Evolutionary conservation across 768 basidiomycete genomes (phyloP), one percentile per base, ranked within the genome.

Genomic region (Suillus bovinus): DNA sequence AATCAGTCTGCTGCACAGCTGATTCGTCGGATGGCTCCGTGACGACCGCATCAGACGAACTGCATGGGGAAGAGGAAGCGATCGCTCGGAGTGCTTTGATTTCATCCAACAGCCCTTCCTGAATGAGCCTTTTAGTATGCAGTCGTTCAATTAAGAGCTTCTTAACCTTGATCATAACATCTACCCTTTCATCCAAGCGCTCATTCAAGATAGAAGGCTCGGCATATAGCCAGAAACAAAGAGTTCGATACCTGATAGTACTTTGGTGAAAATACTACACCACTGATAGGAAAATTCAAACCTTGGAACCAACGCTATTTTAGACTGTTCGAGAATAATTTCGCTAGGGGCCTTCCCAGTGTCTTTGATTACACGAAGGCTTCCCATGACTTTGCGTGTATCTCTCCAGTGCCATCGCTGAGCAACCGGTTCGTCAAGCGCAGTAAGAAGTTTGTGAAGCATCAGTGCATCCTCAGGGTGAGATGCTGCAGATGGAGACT

Each of bases 381-480:
- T 92, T 41, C 95, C 82, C 13, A 92, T 74, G 7, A 98, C 91
- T 74, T 98, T 99, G 36, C 96, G 81, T 0, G 93, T 89, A 68
- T 99, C 97, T 65, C 81, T 83, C 96, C 96, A 99, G 72, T 99
- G 97, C 96, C 96, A 99, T 64, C 95, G 80, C 34, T 81, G 81
- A 0, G 91, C 93, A 50, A 94, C 85, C 0, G 71, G 67, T 0
- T 86, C 87, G 68, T 99, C 97, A 6, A 99, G 80, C 4, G 77
- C 70, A 10, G 76, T 74, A 22, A 99, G 77, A 14, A 98, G 78
- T 11, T 72, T 76, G 69, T 94, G 84, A 20, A 97, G 75, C n/a
- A 79, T 72, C 55, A 89, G 80, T 1, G 91, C 87, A 9, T 75
- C 74, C 11, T 84, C 80, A 1, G 86, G 85, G 63, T 87, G 77